These are phyloP conservation scores for Capronia epimyces DNA, from an alignment of 2,329 filamentous ascomycete species.

Conservation along the genomic window DNA sequence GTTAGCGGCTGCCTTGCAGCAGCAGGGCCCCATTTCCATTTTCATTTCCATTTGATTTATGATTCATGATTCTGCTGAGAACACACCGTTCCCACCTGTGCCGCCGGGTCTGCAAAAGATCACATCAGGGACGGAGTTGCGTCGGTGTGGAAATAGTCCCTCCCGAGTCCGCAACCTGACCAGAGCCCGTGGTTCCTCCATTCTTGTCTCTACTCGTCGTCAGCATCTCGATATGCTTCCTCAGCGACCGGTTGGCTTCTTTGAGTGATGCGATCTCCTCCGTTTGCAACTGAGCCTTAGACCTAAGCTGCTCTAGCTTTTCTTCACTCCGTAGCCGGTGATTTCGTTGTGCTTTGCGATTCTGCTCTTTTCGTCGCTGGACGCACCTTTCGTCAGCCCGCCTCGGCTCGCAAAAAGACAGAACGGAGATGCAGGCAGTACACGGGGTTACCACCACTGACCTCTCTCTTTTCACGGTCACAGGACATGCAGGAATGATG, in stretches of 20 bases:
- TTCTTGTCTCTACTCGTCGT: constrained; percentile 3
- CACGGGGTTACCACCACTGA: constrained; percentile 4
- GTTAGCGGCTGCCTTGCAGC: too few relatives aligned
- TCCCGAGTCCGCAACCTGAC: background rate
- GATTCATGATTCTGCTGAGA: too few relatives aligned
- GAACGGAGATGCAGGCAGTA: background rate
- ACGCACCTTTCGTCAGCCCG: background rate
- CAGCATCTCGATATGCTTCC: constrained; percentile 13
- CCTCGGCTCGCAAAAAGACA: background rate
- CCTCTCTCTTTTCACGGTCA: constrained; percentile 19
- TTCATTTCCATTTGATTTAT: too few relatives aligned
- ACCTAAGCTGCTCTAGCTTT: constrained; percentile 17
- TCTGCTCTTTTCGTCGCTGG: constrained; percentile 22
- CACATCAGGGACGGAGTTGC: too few relatives aligned
- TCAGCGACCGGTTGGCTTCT: constrained; percentile 14
- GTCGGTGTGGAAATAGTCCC: background rate
- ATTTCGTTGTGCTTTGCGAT: constrained; percentile 22
- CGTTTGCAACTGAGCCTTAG: constrained; percentile 13
- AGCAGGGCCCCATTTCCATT: too few relatives aligned
- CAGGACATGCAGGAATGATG: constrained; percentile 9
- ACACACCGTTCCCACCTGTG: too few relatives aligned
- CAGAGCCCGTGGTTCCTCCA: background rate
- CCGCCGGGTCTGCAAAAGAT: too few relatives aligned
- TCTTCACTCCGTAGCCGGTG: constrained; percentile 21
- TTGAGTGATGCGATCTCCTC: constrained; percentile 17